A percentile compares a stretch with the other conserved stretches of the same genome.
Conservation (phyloP, 441 rosid species). For the Mallotus japonicus region DNA sequence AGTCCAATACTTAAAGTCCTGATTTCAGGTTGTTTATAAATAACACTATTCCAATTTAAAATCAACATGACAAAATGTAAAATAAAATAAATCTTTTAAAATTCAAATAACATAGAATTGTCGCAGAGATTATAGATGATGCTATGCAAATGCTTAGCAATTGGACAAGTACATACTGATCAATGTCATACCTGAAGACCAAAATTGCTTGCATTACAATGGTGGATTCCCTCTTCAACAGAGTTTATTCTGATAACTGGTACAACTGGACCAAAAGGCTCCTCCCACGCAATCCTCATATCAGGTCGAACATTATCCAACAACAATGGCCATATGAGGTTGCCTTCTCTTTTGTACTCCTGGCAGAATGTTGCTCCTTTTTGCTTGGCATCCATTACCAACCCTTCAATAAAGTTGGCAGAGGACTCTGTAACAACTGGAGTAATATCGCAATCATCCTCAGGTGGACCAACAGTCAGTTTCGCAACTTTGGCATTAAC, state of each 20-base stretch:
- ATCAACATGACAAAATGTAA: too few species aligned
- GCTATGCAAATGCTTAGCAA: too few species aligned
- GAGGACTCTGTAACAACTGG: conserved; percentile 93
- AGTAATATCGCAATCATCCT: conserved; percentile 83
- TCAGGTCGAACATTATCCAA: conserved; percentile 88
- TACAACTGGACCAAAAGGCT: conserved; percentile 90
- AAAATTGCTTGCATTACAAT: conserved; percentile 97
- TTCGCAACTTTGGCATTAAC: conserved; percentile 80
- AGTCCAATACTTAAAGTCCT: too few species aligned
- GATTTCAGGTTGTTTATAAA: too few species aligned
- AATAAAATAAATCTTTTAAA: too few species aligned
- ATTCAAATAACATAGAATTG: too few species aligned
- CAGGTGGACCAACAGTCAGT: conserved; percentile 78
- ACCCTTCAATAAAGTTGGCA: conserved; percentile 89
- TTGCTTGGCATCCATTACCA: conserved; percentile 83
- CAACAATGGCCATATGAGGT: conserved; percentile 95
- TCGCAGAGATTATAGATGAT: too few species aligned
- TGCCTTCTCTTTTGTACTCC: conserved; percentile 80
- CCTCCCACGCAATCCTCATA: conserved; percentile 99
- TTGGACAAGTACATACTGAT: too few species aligned
- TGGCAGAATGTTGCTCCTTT: conserved; percentile 97
- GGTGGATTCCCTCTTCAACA: conserved; percentile 92
- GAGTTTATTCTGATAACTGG: conserved; percentile 80
- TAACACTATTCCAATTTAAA: too few species aligned
- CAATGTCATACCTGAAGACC: conserved; percentile 69